Percentiles rank a stretch among this genome's conserved stretches.
Evolutionary conservation across 2,329 filamentous ascomycete species (phyloP).

Genomic region (Rutstroemia sp.): DNA sequence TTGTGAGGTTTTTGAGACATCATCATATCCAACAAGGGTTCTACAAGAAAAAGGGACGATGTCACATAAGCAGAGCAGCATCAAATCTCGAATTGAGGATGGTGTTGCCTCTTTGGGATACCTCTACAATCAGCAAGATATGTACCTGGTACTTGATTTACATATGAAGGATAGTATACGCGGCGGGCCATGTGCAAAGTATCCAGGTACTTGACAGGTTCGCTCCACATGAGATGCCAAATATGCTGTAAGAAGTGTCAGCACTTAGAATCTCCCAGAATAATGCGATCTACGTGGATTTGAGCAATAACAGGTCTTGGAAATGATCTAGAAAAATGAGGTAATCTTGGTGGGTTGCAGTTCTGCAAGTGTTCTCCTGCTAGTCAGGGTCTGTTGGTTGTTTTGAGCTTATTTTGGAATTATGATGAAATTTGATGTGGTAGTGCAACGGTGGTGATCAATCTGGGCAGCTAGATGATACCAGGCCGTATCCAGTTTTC

Average conservation of each 20-base stretch:
- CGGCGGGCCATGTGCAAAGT: neutral
- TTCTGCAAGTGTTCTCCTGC: conserved; percentile 6
- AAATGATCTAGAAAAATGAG: neutral
- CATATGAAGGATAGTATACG: neutral
- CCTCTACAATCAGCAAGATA: neutral
- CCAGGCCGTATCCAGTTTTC: too few species aligned
- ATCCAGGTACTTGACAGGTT: too few species aligned
- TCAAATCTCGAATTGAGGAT: neutral
- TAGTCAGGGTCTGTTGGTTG: neutral
- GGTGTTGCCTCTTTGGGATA: neutral
- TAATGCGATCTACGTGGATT: neutral
- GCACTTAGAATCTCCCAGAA: conserved; percentile 6
- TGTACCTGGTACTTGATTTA: neutral
- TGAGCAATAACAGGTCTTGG: neutral
- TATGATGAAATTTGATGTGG: neutral
- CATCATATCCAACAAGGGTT: neutral
- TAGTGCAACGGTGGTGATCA: neutral
- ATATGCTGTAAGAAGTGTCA: conserved; percentile 1
- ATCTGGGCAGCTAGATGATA: too few species aligned
- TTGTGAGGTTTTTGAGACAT: conserved; percentile 6
- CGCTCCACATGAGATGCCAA: neutral
- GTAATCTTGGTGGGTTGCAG: conserved; percentile 3
- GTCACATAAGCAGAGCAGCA: neutral
- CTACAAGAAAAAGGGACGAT: neutral
- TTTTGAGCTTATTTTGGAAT: conserved; percentile 1